Base-by-base conservation (phyloP, 2,329 filamentous ascomycete genomes). In the Penicillium verrucosum region DNA sequence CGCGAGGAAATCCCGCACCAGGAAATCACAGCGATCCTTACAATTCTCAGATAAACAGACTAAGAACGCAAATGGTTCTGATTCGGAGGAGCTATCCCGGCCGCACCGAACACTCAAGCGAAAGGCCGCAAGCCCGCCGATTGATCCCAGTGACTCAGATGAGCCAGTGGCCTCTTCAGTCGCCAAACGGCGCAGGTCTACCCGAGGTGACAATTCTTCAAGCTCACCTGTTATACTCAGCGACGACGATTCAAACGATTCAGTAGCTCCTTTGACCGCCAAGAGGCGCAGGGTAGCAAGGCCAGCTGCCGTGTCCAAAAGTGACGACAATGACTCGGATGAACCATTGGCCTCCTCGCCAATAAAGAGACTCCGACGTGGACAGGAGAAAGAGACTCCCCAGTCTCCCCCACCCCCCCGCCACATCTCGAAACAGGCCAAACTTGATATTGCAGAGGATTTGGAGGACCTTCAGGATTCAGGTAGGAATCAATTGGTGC, bases 401-500 rank as follows among this genome's bases (percentile, higher is more conserved):
- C 56, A 61, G 25, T 68, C 68, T 16, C 71, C 71, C 71, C 0
- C 63, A 60, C 16, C 59, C 6, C 70, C 71, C 0, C 64, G 62
- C 27, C 58, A 57, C 12, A 57, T 59, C 34, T 56, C 56, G 9
- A 57, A 69, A 21, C 69, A 77, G 57, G 72, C 75, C 51, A 65
- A 69, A 47, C 65, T 75, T 21, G 78, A 80, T 57, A 58, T 80
- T 2, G 70, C 76, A 37, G 77, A 78, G 49, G 78, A 80, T 59
- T 62, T 80, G 5, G 68, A 73, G 49, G 76, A 77, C 56, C 69
- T 80, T 4, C 71, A 74, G 44, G 76, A 78, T 57, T 79, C 78
- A 49, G 72, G 75, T 74, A 70, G 45, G 51, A 14, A 16, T 14
- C 32, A 11, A 32, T 38, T 12, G 14, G 3, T 14, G 1, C 4